Evolutionary conservation across 306 rosid species (phyloP), one percentile per base, ranked within the genome.

Genomic region (Inga oerstediana): DNA sequence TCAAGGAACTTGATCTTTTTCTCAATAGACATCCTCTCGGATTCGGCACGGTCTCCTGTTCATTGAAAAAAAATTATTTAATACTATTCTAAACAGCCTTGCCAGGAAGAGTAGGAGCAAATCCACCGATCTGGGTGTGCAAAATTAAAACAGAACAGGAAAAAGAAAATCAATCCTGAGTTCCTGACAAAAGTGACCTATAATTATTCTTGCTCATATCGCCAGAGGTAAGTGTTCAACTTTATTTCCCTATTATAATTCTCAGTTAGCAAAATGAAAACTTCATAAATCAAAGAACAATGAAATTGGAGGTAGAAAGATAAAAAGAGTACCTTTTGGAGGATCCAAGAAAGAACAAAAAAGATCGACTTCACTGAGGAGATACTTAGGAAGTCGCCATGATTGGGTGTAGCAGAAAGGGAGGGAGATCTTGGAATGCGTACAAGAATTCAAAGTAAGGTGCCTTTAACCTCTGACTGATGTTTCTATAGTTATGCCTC

Each of bases 331-430:
- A 88, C 95, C 93, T 61, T 74, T 82, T 5, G 79, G 69, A 35
- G 87, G 74, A 34, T 90, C 88, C 16, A 68, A 77, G 77, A 80
- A 72, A 72, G 88, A 86, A 19, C 83, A 69, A 74, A 81, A 72
- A 70, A 81, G 61, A 75, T 86, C 81, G n/a, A 81, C 88, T 8
- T 89, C 89, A 67, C 85, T 74, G 78, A 59, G 81, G 83, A 91
- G 91, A 82, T n/a, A 88, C 76, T 34, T 84, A 85, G 16, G 88
- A 78, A 24, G 88, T 85, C 56, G 86, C 91, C 91, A 91, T 91
- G 88, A 78, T 85, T 81, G 75, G 70, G 32, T 35, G 39, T 35
- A 35, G 39, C 39, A 35, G 1, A 35, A 35, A 35, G 7, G 6
- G 39, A 35, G 39, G 39, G 39, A 35, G 88, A 82, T 89, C 82